These are phyloP conservation scores for Naganishia liquefaciens DNA, from an alignment of 1,284 basidiomycete species.

Conservation along the genomic window DNA sequence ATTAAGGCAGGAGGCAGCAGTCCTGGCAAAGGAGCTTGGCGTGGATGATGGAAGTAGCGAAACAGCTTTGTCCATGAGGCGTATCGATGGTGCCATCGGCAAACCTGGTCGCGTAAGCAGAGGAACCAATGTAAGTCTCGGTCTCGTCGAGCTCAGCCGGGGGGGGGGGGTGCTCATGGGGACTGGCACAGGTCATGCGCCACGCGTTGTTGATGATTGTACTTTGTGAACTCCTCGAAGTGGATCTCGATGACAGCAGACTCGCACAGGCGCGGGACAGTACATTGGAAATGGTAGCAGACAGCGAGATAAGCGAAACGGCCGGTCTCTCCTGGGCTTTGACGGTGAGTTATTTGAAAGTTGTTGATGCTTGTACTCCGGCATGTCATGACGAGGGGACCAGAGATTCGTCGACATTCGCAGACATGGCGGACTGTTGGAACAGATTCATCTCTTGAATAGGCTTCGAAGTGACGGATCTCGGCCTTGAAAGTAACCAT, in stretches of 20 bases:
- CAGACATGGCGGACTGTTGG: too few relatives aligned
- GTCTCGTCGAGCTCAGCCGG: neutral
- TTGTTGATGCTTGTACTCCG: neutral
- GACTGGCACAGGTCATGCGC: slow-evolving; percentile 27
- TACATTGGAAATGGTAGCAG: slow-evolving; percentile 35
- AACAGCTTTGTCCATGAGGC: slow-evolving; percentile 21
- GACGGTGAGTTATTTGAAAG: slow-evolving; percentile 8
- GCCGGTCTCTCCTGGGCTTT: slow-evolving; percentile 35
- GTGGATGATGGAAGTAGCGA: neutral
- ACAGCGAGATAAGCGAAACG: slow-evolving; percentile 31
- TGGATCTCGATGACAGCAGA: slow-evolving; percentile 29
- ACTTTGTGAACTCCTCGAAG: slow-evolving; percentile 35
- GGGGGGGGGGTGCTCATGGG: too few relatives aligned
- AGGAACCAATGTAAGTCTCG: slow-evolving; percentile 33
- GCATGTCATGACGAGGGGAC: too few relatives aligned
- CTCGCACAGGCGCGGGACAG: slow-evolving; percentile 18
- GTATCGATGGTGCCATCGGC: slow-evolving; percentile 27
- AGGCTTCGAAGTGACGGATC: too few relatives aligned
- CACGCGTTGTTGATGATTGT: slow-evolving; percentile 33
- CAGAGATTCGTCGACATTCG: too few relatives aligned
- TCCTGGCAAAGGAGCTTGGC: neutral
- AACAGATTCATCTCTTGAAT: too few relatives aligned
- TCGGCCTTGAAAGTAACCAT: too few relatives aligned
- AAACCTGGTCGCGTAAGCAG: slow-evolving; percentile 33
- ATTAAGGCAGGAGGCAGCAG: neutral